Percentiles rank a stretch among this genome's conserved stretches.
Evolutionary conservation across 2,329 filamentous ascomycete genomes (phyloP).

Genomic region (Apiospora arundinis): DNA sequence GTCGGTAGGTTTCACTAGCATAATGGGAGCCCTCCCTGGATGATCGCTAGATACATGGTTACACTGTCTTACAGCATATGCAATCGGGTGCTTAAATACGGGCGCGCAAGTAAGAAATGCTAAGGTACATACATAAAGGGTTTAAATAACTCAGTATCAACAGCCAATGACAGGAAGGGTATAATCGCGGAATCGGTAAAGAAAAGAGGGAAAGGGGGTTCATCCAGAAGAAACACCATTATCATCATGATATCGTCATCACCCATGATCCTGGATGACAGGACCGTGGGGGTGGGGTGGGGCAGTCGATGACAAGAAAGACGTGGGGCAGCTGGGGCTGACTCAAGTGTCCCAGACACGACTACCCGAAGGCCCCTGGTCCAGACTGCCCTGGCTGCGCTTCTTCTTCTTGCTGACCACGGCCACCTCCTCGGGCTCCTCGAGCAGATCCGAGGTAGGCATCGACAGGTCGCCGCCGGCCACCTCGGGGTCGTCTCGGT

Average conservation of each 20-base stretch:
- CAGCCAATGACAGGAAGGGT: background rate
- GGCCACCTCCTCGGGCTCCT: slow-evolving; percentile 31
- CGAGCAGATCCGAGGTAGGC: slow-evolving; percentile 24
- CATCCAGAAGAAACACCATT: background rate
- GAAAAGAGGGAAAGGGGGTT: background rate
- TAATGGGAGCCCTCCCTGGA: background rate
- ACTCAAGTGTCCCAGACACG: slow-evolving; percentile 12
- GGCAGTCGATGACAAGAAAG: background rate
- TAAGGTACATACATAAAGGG: too few relatives aligned
- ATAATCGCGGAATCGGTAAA: slow-evolving; percentile 1
- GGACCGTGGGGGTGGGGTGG: background rate
- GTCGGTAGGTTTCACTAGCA: background rate
- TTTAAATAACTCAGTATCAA: background rate
- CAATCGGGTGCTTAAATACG: too few relatives aligned
- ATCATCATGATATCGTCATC: background rate
- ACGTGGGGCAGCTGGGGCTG: background rate
- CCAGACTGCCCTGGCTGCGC: slow-evolving; percentile 21
- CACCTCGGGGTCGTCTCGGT: slow-evolving; percentile 26
- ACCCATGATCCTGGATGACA: background rate
- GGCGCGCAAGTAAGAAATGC: background rate
- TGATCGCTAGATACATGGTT: background rate
- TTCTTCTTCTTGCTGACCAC: slow-evolving; percentile 30
- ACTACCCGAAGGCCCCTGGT: background rate
- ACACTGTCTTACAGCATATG: background rate
- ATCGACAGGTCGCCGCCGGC: slow-evolving; percentile 28